Conservation (phyloP, 1,284 basidiomycete genomes). For the Pholiota adiposa region DNA sequence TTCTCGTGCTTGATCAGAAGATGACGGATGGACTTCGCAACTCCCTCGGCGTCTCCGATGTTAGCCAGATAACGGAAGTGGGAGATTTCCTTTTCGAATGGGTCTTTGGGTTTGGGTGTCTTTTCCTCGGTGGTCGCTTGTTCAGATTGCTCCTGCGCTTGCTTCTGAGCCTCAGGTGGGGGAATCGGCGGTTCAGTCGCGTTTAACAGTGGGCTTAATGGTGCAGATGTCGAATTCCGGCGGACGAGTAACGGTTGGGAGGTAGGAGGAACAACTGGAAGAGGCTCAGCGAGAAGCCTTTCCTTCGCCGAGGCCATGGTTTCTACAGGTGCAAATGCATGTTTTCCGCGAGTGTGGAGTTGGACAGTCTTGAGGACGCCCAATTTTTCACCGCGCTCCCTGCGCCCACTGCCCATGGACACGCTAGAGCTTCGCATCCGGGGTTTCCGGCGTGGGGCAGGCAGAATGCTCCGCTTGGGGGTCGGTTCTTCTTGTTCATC, state of each 20-base stretch:
- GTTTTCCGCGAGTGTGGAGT: slow-evolving; percentile 59
- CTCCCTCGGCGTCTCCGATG: background rate
- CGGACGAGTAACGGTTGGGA: slow-evolving; percentile 34
- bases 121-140: slow-evolving; percentile 2
- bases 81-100: background rate
- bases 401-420: slow-evolving; percentile 46
- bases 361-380: slow-evolving; percentile 66
- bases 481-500: slow-evolving; percentile 64
- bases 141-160: background rate
- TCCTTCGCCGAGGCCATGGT: slow-evolving; percentile 28
- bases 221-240: slow-evolving; percentile 50
- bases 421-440: slow-evolving; percentile 65
- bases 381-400: slow-evolving; percentile 46
- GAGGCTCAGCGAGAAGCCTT: slow-evolving; percentile 22
- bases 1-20: slow-evolving; percentile 27
- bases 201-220: slow-evolving; percentile 26
- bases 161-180: slow-evolving; percentile 15
- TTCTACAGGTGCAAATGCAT: slow-evolving; percentile 47
- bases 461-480: slow-evolving; percentile 36
- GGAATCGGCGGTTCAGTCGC: slow-evolving; percentile 18
- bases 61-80: slow-evolving; percentile 2
- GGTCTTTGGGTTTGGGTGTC: background rate
- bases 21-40: slow-evolving; percentile 32
- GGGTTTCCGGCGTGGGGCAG: slow-evolving; percentile 34
- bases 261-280: slow-evolving; percentile 20